These are phyloP conservation scores for Gossypium anomalum DNA, from an alignment of 345 rosid species.

Conservation along the genomic window DNA sequence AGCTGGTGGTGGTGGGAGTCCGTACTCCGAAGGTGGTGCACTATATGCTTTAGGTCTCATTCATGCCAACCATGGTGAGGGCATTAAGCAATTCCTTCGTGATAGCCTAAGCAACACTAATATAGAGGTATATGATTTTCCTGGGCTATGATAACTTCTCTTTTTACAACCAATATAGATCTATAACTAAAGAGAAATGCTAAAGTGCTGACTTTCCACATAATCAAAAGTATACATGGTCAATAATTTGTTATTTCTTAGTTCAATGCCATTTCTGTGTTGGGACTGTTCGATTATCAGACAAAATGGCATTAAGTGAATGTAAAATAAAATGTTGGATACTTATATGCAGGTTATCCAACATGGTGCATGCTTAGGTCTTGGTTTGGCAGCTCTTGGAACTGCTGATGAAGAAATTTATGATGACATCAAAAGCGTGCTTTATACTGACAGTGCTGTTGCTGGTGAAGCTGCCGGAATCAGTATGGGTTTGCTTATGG, in stretches of 20 bases:
- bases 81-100: conserved; percentile 89
- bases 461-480: conserved; percentile 99
- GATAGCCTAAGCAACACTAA: conserved; percentile 81
- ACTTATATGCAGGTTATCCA: conserved; percentile 75
- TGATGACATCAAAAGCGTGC: conserved; percentile 79
- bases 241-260: not conserved
- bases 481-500: conserved; percentile 97
- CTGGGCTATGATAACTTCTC: not conserved
- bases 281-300: not conserved
- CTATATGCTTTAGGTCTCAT: conserved; percentile 95
- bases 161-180: not conserved
- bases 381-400: conserved; percentile 51
- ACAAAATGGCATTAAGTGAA: not conserved
- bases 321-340: not conserved
- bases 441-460: conserved; percentile 93
- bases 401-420: conserved; percentile 95
- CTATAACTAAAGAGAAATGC: not conserved
- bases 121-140: conserved; percentile 61
- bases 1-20: conserved; percentile 94
- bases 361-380: conserved; percentile 97
- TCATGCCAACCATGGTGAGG: conserved; percentile 99
- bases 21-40: conserved; percentile 98
- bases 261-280: not conserved
- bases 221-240: not conserved
- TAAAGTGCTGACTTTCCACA: not conserved